Base-by-base conservation (phyloP, 2,329 filamentous ascomycete genomes). In the Pseudocercospora vitis region DNA sequence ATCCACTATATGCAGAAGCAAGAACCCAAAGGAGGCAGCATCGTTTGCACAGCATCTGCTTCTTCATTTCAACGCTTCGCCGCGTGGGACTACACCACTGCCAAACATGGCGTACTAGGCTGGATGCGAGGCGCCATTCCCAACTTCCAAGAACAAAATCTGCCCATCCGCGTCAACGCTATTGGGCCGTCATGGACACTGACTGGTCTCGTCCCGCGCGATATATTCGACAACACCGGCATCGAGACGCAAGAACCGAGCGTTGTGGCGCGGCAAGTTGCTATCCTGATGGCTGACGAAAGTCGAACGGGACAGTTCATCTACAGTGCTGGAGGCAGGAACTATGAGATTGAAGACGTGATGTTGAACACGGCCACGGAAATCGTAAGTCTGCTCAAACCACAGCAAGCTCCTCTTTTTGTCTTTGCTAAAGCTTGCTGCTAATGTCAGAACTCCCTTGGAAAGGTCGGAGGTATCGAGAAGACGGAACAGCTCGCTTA, bases 41-140 rank as follows among this genome's bases (percentile, higher is more conserved):
- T 84, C 21, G 78, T 82, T 12, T 70, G 83, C 39, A 80, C 74
- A 42, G 75, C 74, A 2, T 84, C 81, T 0, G 72, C 71, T 3
- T 77, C 79, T 0, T 74, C 72, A 2, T 70, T 83, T 7, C 78
- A 81, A 52, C 76, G 74, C 1, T 72, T 83, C 46, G 72, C 76
- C 14, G 72, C 73, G 2, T 69, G 73, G 0, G 81, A 84, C 61
- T 84, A 84, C 53, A 76, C 76, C 1, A 74, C 76, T 1, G 70
- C 80, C 23, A 84, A 84, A 54, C 78, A 82, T 50, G 81, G 74
- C 18, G 75, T 81, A 0, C 57, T 83, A 0, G 81, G 81, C 2
- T 75, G 81, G 50, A 72, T 79, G 18, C 74, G 81, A 23, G 75
- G 77, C 2, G 66, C 81, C 7, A 65, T 73, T 1, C 66, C 68